A percentile compares a stretch with the other conserved stretches of the same genome.
Evolutionary conservation across 805 yeast genomes (phyloP).

Genomic region (Starmerella sirachaensis): DNA sequence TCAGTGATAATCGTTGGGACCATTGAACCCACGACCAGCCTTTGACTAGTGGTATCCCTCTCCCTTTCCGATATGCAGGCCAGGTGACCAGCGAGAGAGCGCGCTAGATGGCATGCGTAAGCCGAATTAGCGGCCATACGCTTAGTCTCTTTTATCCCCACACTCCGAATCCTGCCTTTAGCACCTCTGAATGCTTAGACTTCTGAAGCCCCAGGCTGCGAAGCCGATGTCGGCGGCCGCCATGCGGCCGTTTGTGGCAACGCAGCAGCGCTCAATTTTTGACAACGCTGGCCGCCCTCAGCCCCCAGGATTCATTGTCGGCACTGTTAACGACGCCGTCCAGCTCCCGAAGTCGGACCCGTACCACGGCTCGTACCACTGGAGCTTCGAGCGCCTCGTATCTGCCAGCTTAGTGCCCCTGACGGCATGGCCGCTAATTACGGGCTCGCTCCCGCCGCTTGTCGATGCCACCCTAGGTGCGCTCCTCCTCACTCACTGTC

Average conservation of each 20-base stretch:
- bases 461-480: constrained; percentile 61
- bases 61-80: too few relatives aligned
- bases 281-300: constrained; percentile 41
- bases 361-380: constrained; percentile 76
- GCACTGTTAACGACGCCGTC: constrained; percentile 88
- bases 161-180: neutral
- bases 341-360: constrained; percentile 49
- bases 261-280: constrained; percentile 18
- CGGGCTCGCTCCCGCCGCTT: constrained; percentile 59
- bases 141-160: too few relatives aligned
- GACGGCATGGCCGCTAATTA: constrained; percentile 58
- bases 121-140: too few relatives aligned
- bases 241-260: constrained; percentile 11
- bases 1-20: too few relatives aligned
- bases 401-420: constrained; percentile 68
- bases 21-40: too few relatives aligned
- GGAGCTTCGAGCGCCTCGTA: constrained; percentile 76
- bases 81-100: too few relatives aligned
- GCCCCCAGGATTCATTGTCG: constrained; percentile 82
- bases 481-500: constrained; percentile 61
- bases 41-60: too few relatives aligned
- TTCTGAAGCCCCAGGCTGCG: constrained; percentile 12
- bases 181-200: constrained; percentile 12
- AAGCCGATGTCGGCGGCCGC: constrained; percentile 8
- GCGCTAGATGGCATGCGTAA: too few relatives aligned